Conservation (phyloP, 1,284 basidiomycete genomes). For the Pseudozyma sp. region DNA sequence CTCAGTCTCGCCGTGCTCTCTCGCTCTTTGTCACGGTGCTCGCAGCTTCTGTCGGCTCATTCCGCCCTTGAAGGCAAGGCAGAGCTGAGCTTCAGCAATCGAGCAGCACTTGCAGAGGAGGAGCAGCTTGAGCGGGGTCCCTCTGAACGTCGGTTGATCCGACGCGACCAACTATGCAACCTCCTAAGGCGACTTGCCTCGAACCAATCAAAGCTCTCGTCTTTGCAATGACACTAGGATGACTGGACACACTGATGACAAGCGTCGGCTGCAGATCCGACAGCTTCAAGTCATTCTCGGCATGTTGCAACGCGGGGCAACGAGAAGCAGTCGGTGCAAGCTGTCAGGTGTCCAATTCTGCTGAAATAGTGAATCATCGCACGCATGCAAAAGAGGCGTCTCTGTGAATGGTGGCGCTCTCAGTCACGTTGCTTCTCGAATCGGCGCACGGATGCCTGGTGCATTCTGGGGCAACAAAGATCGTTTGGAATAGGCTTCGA, state of each 20-base stretch:
- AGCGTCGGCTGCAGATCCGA: not conserved
- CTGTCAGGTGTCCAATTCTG: constrained; percentile 4
- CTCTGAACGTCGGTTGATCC: too few relatives aligned
- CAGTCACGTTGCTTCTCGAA: not conserved
- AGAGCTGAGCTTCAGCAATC: too few relatives aligned
- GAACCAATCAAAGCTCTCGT: constrained; percentile 12
- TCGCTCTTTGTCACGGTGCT: too few relatives aligned
- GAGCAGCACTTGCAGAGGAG: not conserved
- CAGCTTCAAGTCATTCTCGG: too few relatives aligned
- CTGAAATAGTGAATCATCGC: not conserved
- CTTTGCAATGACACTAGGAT: constrained; percentile 16
- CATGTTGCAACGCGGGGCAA: too few relatives aligned
- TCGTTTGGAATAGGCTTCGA: too few relatives aligned
- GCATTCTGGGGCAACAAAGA: too few relatives aligned
- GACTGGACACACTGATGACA: constrained; percentile 11
- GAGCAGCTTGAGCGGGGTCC: too few relatives aligned
- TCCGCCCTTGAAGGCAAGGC: too few relatives aligned
- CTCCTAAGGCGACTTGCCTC: not conserved
- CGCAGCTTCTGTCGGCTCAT: too few relatives aligned
- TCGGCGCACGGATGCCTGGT: not conserved
- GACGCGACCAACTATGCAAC: too few relatives aligned
- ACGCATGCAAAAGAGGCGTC: not conserved
- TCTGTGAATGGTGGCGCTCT: not conserved
- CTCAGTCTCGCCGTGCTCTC: too few relatives aligned
- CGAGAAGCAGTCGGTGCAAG: not conserved